Evolutionary conservation across 148 eudicot genomes (phyloP), one percentile per base, ranked within the genome.

Genomic region (Chenopodium suecicum): DNA sequence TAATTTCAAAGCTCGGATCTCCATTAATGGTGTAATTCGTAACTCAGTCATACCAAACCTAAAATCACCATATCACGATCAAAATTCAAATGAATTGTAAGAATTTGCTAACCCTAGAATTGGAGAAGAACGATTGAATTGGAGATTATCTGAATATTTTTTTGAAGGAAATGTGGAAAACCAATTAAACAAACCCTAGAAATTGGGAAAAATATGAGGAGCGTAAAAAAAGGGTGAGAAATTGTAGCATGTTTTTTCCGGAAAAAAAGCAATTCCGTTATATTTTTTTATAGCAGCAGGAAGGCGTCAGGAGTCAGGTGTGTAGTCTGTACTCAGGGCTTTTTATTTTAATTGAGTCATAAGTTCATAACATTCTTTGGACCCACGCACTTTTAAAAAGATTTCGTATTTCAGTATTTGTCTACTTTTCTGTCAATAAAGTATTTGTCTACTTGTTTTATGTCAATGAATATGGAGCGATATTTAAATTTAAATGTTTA

Each of bases 11-110:
- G 72, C 79, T 70, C 58, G 23, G 31, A 74, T 25, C 22, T 84
- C 87, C 87, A 84, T 82, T 41, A 46, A 67, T 12, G 86, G 17
- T 2, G 64, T 9, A 4, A 22, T 17, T 34, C 20, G 80, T 80
- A 70, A 70, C 74, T 74, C 81, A 25, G 29, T 84, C 87, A 79
- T 79, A 70, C 83, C 68, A 78, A 20, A 31, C 85, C 82, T 50
- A 79, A 34, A 69, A 85, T 82, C 87, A 85, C 80, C 85, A 81
- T 81, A 73, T 73, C 75, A 83, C 74, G 34, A 65, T 27, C 11
- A 22, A 65, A 37, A 7, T 5, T 22, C 54, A 50, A 50, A 50
- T 2, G 12, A 9, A 50, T 9, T 50, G 16, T 2, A 11, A 50
- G 44, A 41, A 6, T 41, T 41, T 47, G 71, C 74, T 66, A 81